Conservation (phyloP, 257 asterid species). For the Plantago elongata region DNA sequence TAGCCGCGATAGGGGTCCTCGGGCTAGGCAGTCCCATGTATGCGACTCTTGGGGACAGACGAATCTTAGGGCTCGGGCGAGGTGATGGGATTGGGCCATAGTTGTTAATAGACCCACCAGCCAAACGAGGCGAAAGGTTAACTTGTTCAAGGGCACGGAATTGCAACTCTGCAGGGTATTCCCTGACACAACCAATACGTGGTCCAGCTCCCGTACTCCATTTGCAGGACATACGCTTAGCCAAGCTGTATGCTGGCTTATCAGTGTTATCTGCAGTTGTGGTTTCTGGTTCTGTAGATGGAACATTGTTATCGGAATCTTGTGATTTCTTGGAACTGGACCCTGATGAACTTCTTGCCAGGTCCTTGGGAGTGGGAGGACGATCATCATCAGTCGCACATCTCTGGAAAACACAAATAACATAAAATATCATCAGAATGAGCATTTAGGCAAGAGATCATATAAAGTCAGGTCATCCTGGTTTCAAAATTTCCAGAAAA, state of each 20-base stretch:
- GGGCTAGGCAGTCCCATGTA: constrained; percentile 93
- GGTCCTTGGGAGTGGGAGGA: constrained; percentile 37
- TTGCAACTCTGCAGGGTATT: constrained; percentile 77
- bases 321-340: constrained; percentile 26
- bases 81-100: constrained; percentile 96
- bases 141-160: constrained; percentile 86
- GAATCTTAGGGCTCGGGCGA: constrained; percentile 81
- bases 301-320: constrained; percentile 17
- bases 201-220: constrained; percentile 94
- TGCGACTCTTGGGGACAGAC: constrained; percentile 75
- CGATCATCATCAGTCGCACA: constrained; percentile 75
- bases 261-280: constrained; percentile 13
- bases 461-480: too few relatives aligned
- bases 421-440: constrained; percentile 17
- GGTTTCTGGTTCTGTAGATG: constrained; percentile 17
- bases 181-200: constrained; percentile 85
- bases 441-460: too few relatives aligned
- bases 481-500: background rate
- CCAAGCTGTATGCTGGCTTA: constrained; percentile 36
- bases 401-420: constrained; percentile 41
- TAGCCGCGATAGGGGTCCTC: constrained; percentile 53
- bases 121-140: constrained; percentile 78
- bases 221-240: constrained; percentile 65
- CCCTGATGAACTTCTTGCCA: constrained; percentile 20
- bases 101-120: constrained; percentile 31